phyloP scores from a whole-genome alignment of 192 early-diverging fungal genomes.

The Umbelopsis ramanniana region DNA sequence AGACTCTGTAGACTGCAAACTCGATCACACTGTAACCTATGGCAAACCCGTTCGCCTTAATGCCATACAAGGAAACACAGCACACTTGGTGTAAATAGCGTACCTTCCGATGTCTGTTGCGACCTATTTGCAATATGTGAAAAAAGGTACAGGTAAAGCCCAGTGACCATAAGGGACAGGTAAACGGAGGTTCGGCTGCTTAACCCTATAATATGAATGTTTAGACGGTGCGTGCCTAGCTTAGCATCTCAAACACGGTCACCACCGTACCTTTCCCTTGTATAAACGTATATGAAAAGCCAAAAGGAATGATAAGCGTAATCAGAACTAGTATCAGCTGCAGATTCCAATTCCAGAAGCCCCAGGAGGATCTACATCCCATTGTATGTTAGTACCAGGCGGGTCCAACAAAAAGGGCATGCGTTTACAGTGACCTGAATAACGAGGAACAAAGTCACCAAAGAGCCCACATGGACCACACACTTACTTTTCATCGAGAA shows the following conservation, averaged over 20 bases:
- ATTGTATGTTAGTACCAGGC: too few species aligned
- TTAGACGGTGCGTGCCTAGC: background rate
- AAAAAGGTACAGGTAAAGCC: slow-evolving; percentile 24
- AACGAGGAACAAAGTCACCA: background rate
- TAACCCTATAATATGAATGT: background rate
- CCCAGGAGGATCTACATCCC: slow-evolving; percentile 64
- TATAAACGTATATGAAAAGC: slow-evolving; percentile 62
- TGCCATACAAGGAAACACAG: background rate
- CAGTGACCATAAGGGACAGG: background rate
- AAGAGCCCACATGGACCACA: background rate
- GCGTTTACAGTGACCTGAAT: too few species aligned
- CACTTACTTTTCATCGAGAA: slow-evolving; percentile 63
- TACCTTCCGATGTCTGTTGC: background rate
- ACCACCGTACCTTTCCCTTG: slow-evolving; percentile 41
- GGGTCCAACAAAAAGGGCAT: too few species aligned
- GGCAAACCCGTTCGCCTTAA: background rate
- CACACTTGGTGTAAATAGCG: background rate
- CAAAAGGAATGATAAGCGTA: slow-evolving; percentile 72
- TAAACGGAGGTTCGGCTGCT: background rate
- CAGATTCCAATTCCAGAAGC: slow-evolving; percentile 76
- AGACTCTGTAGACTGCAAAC: slow-evolving; percentile 79
- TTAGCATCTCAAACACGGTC: too few species aligned
- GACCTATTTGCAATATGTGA: background rate
- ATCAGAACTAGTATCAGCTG: slow-evolving; percentile 70
- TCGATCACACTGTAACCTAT: slow-evolving; percentile 56